Conservation (phyloP, 2,329 filamentous ascomycete species). For the Fusarium nisikadoi region DNA sequence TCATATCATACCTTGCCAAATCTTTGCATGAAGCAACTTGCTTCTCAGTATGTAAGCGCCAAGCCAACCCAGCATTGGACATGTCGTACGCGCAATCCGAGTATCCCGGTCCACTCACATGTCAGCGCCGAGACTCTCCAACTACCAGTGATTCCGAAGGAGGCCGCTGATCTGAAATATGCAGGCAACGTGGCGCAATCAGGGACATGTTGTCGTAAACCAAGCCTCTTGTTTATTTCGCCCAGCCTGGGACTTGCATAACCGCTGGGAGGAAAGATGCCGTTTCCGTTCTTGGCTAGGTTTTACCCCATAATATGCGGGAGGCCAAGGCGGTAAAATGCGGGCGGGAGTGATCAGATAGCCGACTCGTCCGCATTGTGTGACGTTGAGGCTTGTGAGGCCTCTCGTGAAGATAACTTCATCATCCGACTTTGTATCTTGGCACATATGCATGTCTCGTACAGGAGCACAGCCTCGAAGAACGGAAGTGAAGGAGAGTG, state of each 20-base stretch:
- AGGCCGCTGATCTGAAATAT: background rate
- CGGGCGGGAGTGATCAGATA: background rate
- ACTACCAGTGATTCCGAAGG: background rate
- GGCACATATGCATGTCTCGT: slow-evolving; percentile 14
- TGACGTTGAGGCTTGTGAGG: background rate
- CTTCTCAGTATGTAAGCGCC: background rate
- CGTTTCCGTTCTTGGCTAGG: slow-evolving; percentile 9
- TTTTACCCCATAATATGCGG: background rate
- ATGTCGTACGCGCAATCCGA: slow-evolving; percentile 11
- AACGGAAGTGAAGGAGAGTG: background rate
- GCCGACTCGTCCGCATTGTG: background rate
- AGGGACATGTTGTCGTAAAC: background rate
- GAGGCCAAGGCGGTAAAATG: background rate
- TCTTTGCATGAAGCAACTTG: background rate
- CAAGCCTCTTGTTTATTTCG: background rate
- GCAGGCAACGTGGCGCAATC: slow-evolving; percentile 14
- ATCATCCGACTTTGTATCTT: background rate
- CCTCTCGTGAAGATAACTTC: background rate
- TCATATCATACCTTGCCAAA: background rate
- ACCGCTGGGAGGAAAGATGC: background rate
- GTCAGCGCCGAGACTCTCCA: background rate
- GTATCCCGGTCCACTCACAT: slow-evolving; percentile 7
- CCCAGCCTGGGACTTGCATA: slow-evolving; percentile 13
- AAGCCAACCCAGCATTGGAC: slow-evolving; percentile 7
- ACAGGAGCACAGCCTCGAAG: background rate